A percentile compares a stretch with the other conserved stretches of the same genome.
phyloP scores from a whole-genome alignment of 352 stramenopile species.

The Pythium graminicola region DNA sequence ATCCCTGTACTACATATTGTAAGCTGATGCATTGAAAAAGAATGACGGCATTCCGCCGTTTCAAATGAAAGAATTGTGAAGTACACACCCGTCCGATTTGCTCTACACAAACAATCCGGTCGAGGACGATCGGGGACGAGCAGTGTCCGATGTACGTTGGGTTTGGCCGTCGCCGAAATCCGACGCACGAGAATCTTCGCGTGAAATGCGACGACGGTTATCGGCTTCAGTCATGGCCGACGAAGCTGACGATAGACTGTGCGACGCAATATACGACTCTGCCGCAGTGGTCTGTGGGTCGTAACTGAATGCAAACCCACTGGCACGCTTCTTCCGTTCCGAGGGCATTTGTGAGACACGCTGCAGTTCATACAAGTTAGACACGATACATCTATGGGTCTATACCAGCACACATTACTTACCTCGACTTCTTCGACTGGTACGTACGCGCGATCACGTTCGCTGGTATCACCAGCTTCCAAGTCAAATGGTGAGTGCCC shows the following conservation, averaged over 20 bases:
- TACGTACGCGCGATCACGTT: conserved; percentile 10
- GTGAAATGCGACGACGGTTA: conserved; percentile 45
- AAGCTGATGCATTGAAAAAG: too few species aligned
- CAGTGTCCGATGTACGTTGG: conserved; percentile 6
- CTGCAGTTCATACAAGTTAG: too few species aligned
- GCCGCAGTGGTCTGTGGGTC: conserved; percentile 71
- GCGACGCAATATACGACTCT: conserved; percentile 74
- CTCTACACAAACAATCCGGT: conserved; percentile 21
- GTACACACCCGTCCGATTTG: neutral
- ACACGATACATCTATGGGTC: too few species aligned
- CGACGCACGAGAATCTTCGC: conserved; percentile 65
- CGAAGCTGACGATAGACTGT: conserved; percentile 45
- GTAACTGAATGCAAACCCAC: conserved; percentile 79
- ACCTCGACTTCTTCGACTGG: conserved; percentile 17
- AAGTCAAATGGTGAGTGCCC: conserved; percentile 38
- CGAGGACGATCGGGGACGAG: conserved; percentile 8
- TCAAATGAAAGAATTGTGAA: too few species aligned
- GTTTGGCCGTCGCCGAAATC: conserved; percentile 35
- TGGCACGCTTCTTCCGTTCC: conserved; percentile 47
- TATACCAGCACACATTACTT: neutral
- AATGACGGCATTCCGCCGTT: too few species aligned
- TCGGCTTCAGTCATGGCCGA: conserved; percentile 64
- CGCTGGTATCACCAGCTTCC: conserved; percentile 40
- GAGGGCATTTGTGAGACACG: conserved; percentile 9
- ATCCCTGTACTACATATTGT: too few species aligned